Evolutionary conservation across 2,329 filamentous ascomycete species (phyloP), one percentile per base, ranked within the genome.

Genomic region (Aspergillus sp.): DNA sequence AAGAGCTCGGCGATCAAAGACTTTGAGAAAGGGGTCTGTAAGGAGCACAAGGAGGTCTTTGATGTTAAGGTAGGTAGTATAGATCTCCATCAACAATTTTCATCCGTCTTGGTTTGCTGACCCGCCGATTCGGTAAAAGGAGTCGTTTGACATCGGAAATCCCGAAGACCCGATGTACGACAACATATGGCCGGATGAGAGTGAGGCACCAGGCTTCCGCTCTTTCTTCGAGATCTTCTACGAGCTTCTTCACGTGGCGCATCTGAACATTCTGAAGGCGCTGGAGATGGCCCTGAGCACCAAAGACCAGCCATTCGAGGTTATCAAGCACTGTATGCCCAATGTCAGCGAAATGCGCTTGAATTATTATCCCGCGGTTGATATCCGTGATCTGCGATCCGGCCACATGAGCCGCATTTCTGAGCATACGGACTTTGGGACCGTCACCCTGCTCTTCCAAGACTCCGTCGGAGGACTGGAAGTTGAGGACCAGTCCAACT

Each of bases 401-500:
- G 60, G 62, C 17, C 25, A 23, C 21, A 58, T 17, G 25, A 62
- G 42, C 25, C 60, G 62, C 11, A 62, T 62, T 21, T 59, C 58
- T 1, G 44, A 42, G 15, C 62, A 64, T 17, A 61, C 62, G 10
- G 62, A 64, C 30, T 62, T 64, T 30, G 62, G 60, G 3, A 62
- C 58, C 0, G 44, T 62, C 48, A 64, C 60, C 5, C 19, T 64
- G 7, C 53, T 64, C 0, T 64, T 62, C 30, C 62, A 64, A n/a
- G 62, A 64, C 47, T 36, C 41, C 7, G 49, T 59, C 5, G 62
- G 62, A 1, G 60, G 62, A 8, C 30, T 69, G 5, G 67, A 71
- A 50, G 64, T 71, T 2, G 65, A 69, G 42, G 64, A 69, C 32
- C 66, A 68, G 25, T 41, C 61, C 11, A 42, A 30, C 27, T 30